Conservation (phyloP, 2,329 filamentous ascomycete species). For the Sporothrix pallida region DNA sequence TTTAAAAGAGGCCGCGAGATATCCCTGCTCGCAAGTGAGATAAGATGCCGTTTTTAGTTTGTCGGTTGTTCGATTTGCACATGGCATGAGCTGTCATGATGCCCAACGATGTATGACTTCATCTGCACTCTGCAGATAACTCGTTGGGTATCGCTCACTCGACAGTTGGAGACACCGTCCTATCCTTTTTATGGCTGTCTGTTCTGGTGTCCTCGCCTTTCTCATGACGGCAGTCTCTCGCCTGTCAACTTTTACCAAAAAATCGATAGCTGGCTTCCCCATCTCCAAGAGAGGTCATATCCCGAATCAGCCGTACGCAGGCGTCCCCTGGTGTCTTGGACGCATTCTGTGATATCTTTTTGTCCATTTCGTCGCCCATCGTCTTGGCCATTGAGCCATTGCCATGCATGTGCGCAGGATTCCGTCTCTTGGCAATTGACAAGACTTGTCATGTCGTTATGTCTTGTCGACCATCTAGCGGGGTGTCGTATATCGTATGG, state of each 20-base stretch:
- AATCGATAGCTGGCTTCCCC: background rate
- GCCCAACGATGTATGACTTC: background rate
- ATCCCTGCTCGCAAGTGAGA: conserved; percentile 12
- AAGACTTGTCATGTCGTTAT: background rate
- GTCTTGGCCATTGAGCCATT: background rate
- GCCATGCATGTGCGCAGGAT: background rate
- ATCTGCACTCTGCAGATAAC: background rate
- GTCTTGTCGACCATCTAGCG: background rate
- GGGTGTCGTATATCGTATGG: background rate
- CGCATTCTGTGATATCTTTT: background rate
- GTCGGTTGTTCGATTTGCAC: background rate
- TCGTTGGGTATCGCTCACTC: background rate
- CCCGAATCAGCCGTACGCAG: conserved; percentile 28
- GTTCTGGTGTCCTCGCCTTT: background rate
- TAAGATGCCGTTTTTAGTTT: background rate
- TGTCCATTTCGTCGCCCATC: background rate
- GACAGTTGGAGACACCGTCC: background rate
- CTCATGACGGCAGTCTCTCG: background rate
- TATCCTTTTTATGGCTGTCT: background rate
- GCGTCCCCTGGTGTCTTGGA: background rate
- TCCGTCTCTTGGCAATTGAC: background rate
- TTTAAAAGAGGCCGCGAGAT: background rate
- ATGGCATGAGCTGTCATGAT: conserved; percentile 21
- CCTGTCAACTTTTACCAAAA: background rate
- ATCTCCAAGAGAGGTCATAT: conserved; percentile 15